A percentile compares a stretch with the other conserved stretches of the same genome.
Evolutionary conservation across 2,329 filamentous ascomycete genomes (phyloP).

Genomic region (Akanthomyces lecanii): DNA sequence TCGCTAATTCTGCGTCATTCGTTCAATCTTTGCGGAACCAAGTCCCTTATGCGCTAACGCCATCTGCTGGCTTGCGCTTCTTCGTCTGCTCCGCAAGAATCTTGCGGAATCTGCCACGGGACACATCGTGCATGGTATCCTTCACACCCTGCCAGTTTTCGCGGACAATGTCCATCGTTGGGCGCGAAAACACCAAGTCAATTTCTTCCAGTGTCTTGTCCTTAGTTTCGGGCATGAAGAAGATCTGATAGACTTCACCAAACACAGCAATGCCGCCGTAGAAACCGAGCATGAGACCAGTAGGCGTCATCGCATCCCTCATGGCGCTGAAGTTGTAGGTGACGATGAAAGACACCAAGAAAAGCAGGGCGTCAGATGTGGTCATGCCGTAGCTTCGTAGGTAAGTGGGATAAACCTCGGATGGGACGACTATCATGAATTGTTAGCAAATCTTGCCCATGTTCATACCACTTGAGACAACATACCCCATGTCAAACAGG

Average conservation of each 20-base stretch:
- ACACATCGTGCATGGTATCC: constrained; percentile 28
- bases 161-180: constrained; percentile 57
- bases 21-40: too few relatives aligned
- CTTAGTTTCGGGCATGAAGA: constrained; percentile 76
- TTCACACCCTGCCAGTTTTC: constrained; percentile 46
- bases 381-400: constrained; percentile 71
- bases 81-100: constrained; percentile 23
- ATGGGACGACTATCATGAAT: constrained; percentile 48
- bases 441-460: background rate
- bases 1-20: too few relatives aligned
- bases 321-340: constrained; percentile 72
- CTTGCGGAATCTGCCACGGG: constrained; percentile 22
- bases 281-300: constrained; percentile 64
- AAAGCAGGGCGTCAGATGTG: constrained; percentile 62
- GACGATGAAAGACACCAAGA: constrained; percentile 67
- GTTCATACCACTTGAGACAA: background rate
- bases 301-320: constrained; percentile 62
- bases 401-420: constrained; percentile 69
- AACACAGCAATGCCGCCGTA: constrained; percentile 69
- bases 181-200: constrained; percentile 60
- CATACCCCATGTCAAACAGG: constrained; percentile 56
- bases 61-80: constrained; percentile 1
- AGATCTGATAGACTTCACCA: constrained; percentile 66
- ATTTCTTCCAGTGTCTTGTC: constrained; percentile 66
- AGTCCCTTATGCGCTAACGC: background rate